phyloP scores from a whole-genome alignment of 805 yeast species.

The Pichia kluyveri region DNA sequence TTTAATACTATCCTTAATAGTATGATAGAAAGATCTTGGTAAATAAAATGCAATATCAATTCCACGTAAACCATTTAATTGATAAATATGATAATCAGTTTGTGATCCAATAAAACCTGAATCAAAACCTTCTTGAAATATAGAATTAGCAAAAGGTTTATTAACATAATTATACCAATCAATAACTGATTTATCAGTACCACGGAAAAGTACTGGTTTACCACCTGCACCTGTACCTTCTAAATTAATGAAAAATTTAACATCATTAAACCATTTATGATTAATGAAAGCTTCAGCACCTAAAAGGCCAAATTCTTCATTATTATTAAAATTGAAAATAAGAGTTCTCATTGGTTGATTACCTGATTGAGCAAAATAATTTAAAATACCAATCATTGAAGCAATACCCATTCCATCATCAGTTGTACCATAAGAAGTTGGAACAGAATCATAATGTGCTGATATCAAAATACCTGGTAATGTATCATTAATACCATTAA shows the following conservation, averaged over 20 bases:
- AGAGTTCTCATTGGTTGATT: slow-evolving; percentile 61
- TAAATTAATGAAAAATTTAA: slow-evolving; percentile 62
- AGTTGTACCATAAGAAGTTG: slow-evolving; percentile 79
- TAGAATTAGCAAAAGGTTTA: slow-evolving; percentile 69
- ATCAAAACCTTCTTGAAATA: slow-evolving; percentile 80
- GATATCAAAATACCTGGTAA: slow-evolving; percentile 66
- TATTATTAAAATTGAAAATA: slow-evolving; percentile 77
- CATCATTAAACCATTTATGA: slow-evolving; percentile 62
- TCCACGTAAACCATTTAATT: slow-evolving; percentile 64
- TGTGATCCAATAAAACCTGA: slow-evolving; percentile 64
- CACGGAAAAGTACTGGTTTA: slow-evolving; percentile 70
- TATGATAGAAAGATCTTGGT: slow-evolving; percentile 80
- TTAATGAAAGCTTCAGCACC: slow-evolving; percentile 70
- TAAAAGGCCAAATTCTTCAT: slow-evolving; percentile 80
- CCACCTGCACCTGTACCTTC: slow-evolving; percentile 96
- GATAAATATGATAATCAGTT: slow-evolving; percentile 76
- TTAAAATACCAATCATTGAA: slow-evolving; percentile 62
- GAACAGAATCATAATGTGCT: slow-evolving; percentile 87
- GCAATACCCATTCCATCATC: slow-evolving; percentile 91
- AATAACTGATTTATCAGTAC: slow-evolving; percentile 70
- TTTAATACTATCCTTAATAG: slow-evolving; percentile 58
- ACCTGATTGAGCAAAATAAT: slow-evolving; percentile 29
- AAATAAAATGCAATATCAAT: slow-evolving; percentile 84
- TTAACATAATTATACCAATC: slow-evolving; percentile 43
- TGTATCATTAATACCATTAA: slow-evolving; percentile 51